Percentiles rank a stretch among this genome's conserved stretches.
Evolutionary conservation across 306 rosid genomes (phyloP).

Genomic region (Canavalia gladiata): DNA sequence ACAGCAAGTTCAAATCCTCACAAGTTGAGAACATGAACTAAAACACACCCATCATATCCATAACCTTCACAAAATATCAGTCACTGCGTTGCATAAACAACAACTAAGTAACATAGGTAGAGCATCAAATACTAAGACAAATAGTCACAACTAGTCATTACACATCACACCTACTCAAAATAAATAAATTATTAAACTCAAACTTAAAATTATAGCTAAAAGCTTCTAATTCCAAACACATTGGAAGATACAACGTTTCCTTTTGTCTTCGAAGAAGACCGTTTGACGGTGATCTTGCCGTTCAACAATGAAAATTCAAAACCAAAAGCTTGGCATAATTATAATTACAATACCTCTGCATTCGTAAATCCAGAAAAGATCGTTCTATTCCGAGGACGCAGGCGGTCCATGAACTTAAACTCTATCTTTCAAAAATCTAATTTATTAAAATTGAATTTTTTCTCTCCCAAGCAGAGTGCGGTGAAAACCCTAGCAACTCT

Average conservation of each 20-base stretch:
- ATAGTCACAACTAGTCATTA: background rate
- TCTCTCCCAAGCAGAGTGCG: background rate
- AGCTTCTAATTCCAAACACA: background rate
- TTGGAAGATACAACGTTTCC: background rate
- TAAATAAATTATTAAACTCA: background rate
- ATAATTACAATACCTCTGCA: conserved; percentile 65
- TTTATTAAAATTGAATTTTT: background rate
- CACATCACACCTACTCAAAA: no score
- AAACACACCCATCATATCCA: conserved; percentile 19
- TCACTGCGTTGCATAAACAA: background rate
- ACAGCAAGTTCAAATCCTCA: conserved; percentile 21
- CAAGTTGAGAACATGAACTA: background rate
- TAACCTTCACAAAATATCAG: conserved; percentile 7
- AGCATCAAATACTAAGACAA: background rate
- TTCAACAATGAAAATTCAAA: background rate
- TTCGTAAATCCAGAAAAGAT: conserved; percentile 77
- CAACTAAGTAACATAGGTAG: background rate
- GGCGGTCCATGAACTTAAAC: conserved; percentile 67
- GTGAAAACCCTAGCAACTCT: conserved; percentile 39
- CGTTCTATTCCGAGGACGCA: conserved; percentile 82
- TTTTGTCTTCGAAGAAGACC: background rate
- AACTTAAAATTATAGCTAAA: background rate
- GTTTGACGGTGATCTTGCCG: no score
- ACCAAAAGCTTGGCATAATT: background rate
- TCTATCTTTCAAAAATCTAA: background rate